Evolutionary conservation across 352 stramenopile genomes (phyloP).

Genomic region (Peronospora belbahrii): DNA sequence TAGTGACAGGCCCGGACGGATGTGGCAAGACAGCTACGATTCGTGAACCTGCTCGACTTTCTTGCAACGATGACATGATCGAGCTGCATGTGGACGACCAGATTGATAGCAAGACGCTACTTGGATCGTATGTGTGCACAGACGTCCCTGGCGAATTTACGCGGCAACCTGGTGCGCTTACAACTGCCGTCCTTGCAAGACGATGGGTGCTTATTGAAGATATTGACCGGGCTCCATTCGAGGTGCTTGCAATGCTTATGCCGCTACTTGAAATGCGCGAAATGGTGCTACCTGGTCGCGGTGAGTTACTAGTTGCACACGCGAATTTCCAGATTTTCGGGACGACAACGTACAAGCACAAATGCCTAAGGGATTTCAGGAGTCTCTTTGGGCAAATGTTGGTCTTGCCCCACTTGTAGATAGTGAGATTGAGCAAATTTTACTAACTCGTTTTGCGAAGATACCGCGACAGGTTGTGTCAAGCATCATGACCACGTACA

Average conservation of each 20-base stretch:
- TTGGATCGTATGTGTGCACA: slow-evolving; percentile 98
- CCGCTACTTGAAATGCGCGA: slow-evolving; percentile 94
- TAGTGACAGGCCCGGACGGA: slow-evolving; percentile 61
- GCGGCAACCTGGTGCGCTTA: slow-evolving; percentile 96
- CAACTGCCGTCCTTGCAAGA: slow-evolving; percentile 88
- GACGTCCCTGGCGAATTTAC: slow-evolving; percentile 98
- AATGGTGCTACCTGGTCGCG: slow-evolving; percentile 89
- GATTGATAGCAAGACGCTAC: slow-evolving; percentile 97
- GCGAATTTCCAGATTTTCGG: slow-evolving; percentile 96
- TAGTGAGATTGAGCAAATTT: slow-evolving; percentile 43
- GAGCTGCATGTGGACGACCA: slow-evolving; percentile 99
- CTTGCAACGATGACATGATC: slow-evolving; percentile 85
- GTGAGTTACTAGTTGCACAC: slow-evolving; percentile 87
- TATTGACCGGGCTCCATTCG: slow-evolving; percentile 94
- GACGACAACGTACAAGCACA: slow-evolving; percentile 79
- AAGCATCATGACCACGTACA: slow-evolving; percentile 81
- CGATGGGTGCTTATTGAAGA: slow-evolving; percentile 99
- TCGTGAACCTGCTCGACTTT: slow-evolving; percentile 70
- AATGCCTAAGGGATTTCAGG: slow-evolving; percentile 82
- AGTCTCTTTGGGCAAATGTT: slow-evolving; percentile 86
- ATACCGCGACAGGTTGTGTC: slow-evolving; percentile 52
- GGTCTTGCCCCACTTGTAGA: slow-evolving; percentile 51
- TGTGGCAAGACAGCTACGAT: slow-evolving; percentile 80
- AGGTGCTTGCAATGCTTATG: slow-evolving; percentile 96
- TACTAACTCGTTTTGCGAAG: slow-evolving; percentile 55